Evolutionary conservation across 345 rosid genomes (phyloP).

Genomic region (Arabidopsis arenosa): DNA sequence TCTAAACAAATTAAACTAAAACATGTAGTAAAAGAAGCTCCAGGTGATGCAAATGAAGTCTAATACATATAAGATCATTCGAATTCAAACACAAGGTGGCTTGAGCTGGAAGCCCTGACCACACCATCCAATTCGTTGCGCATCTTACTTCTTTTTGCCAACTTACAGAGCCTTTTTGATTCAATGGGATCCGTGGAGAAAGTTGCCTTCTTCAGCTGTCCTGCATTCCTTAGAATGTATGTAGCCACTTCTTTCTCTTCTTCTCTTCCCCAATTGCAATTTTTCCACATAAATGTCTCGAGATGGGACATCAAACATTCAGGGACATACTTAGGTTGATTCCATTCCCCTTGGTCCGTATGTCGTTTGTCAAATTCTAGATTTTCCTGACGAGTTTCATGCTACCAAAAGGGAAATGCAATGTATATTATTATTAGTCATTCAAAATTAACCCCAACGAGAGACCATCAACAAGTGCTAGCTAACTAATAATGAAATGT

Average conservation of each 20-base stretch:
- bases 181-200: not conserved
- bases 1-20: not conserved
- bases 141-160: not conserved
- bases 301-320: conserved; percentile 20
- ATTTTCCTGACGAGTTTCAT: not conserved
- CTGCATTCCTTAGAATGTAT: conserved; percentile 10
- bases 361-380: not conserved
- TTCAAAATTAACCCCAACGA: not conserved
- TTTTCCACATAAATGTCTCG: conserved; percentile 26
- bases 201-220: conserved; percentile 1
- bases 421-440: not conserved
- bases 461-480: not conserved
- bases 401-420: not conserved
- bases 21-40: not conserved
- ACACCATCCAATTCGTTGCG: conserved; percentile 2
- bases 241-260: conserved; percentile 19
- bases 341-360: not conserved
- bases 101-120: not conserved
- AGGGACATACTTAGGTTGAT: conserved; percentile 13
- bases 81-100: not conserved
- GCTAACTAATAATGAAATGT: not conserved
- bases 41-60: not conserved
- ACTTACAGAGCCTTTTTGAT: not conserved
- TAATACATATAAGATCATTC: not conserved
- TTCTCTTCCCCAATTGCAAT: conserved; percentile 2